Conservation (phyloP, 345 rosid genomes). For the Syzygium jambos region DNA sequence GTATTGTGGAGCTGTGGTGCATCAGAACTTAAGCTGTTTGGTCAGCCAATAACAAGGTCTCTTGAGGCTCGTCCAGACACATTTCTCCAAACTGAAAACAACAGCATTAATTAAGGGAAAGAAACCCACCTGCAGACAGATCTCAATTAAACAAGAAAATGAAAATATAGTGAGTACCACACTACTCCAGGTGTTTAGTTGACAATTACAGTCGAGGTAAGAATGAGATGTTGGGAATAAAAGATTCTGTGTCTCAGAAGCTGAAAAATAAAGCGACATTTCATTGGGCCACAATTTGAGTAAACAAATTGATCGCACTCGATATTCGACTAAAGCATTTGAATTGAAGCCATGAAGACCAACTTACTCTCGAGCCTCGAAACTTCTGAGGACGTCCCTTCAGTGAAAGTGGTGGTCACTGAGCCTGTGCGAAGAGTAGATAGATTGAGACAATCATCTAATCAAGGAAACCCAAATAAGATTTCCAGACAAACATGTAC, state of each 20-base stretch:
- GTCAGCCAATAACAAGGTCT: background rate
- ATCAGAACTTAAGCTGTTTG: slow-evolving; percentile 6
- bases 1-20: slow-evolving; percentile 1
- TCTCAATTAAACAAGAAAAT: background rate
- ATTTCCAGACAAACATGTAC: background rate
- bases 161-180: background rate
- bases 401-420: background rate
- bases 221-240: background rate
- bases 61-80: background rate
- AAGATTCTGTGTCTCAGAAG: background rate
- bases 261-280: background rate
- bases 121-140: background rate
- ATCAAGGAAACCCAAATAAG: background rate
- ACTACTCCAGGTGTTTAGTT: background rate
- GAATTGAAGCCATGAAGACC: background rate
- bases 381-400: background rate
- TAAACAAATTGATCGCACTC: background rate
- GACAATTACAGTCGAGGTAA: background rate
- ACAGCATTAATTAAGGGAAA: background rate
- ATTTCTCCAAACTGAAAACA: slow-evolving; percentile 4
- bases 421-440: background rate
- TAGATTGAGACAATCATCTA: background rate
- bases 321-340: background rate
- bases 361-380: background rate
- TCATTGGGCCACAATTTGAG: background rate